Base-by-base conservation (phyloP, 2,329 filamentous ascomycete species). In the Paracoccidioides lutzii region DNA sequence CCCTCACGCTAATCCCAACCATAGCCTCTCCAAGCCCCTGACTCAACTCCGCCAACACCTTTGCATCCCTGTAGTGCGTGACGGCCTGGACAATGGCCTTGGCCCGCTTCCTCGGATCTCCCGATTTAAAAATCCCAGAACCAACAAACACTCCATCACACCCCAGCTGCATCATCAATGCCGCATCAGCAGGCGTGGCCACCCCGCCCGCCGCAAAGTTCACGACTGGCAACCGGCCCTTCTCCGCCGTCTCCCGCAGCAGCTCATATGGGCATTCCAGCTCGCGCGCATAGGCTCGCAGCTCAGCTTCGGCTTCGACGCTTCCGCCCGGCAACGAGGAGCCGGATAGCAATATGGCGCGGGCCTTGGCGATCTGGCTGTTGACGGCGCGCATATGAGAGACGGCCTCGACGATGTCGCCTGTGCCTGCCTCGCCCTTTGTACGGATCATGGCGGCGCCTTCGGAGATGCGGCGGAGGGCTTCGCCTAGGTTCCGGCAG, bases 141-240 rank as follows among this genome's bases (percentile, higher is more conserved):
- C 93, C 93, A 40, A 98, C 93, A 69, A 98, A 98, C 40, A 98
- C 93, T 57, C 93, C 93, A 67, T 98, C 93, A 68, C 93, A 97
- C 58, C 93, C 93, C 61, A 98, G 78, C 78, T 97, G 91, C 93
- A 98, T 98, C 91, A 98, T 88, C 75, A 98, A 78, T 2, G 93
- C 93, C 0, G 93, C 93, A 73, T 98, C 93, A 0, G 93, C 93
- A 0, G 93, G 93, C 0, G 93, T 98, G n/a, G 93, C 93, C n/a
- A 98, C 87, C 57, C 93, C 93, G n/a, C 93, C 93, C 3, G 93
- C 93, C 0, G 93, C 93, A 65, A 98, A 97, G 78, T 97, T 97
- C 61, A 98, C 93, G 0, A 97, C 91, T 2, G 93, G 93, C 55
- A 98, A 77, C 52, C 93, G 80, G 45, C 90, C 90, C 61, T 94